Percentiles rank a stretch among this genome's conserved stretches.
Conservation (phyloP, 768 basidiomycete genomes). For the Suillus plorans region DNA sequence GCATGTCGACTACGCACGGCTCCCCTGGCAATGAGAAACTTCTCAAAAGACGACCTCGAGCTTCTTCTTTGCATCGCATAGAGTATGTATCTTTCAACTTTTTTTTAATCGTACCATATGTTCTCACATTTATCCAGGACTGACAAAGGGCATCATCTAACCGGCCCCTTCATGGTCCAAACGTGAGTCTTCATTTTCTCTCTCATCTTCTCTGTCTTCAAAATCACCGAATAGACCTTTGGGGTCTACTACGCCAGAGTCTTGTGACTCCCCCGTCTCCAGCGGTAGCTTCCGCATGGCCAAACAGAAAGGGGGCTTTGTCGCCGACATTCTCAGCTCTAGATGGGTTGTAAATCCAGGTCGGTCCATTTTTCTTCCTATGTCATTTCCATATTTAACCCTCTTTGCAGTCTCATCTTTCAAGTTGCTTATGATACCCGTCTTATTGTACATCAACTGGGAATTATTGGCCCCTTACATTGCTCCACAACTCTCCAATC, state of each 20-base stretch:
- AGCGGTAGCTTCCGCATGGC: slow-evolving; percentile 20
- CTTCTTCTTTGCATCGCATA: slow-evolving; percentile 17
- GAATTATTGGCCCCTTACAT: slow-evolving; percentile 50
- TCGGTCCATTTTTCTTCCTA: slow-evolving; percentile 31
- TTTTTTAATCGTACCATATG: not conserved
- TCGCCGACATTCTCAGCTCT: slow-evolving; percentile 50
- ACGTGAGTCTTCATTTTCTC: slow-evolving; percentile 43
- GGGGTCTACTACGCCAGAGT: slow-evolving; percentile 37
- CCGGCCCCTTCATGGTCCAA: slow-evolving; percentile 62
- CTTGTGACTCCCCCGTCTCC: slow-evolving; percentile 33
- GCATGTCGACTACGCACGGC: slow-evolving; percentile 1
- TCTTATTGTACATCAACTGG: slow-evolving; percentile 68
- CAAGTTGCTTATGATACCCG: slow-evolving; percentile 60
- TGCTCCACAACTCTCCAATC: slow-evolving; percentile 56
- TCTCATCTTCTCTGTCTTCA: not conserved
- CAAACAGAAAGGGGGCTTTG: slow-evolving; percentile 33
- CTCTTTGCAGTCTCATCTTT: slow-evolving; percentile 55
- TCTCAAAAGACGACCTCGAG: slow-evolving; percentile 12
- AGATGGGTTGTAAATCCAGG: slow-evolving; percentile 79
- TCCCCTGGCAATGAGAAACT: not conserved
- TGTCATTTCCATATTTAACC: not conserved
- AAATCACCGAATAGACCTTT: slow-evolving; percentile 33
- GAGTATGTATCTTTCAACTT: slow-evolving; percentile 29
- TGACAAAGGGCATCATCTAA: slow-evolving; percentile 59
- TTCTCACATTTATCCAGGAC: slow-evolving; percentile 34